Evolutionary conservation across 352 stramenopile genomes (phyloP).

Genomic region (Lagenidium giganteum): DNA sequence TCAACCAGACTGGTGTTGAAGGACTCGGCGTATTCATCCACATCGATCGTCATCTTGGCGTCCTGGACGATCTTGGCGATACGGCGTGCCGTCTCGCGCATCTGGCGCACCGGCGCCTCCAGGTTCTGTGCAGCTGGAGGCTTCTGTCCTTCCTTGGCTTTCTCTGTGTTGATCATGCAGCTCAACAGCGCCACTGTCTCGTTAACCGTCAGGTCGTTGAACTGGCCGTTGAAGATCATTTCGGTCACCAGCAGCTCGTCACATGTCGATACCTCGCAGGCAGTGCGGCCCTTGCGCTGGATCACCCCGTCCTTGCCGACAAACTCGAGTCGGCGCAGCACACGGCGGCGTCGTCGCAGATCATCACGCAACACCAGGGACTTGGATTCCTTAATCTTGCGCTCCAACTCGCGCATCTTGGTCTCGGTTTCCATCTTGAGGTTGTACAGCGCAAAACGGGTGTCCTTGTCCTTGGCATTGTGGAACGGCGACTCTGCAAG

Average conservation of each 20-base stretch:
- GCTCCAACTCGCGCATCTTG: conserved; percentile 89
- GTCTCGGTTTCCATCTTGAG: conserved; percentile 90
- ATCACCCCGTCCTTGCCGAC: conserved; percentile 96
- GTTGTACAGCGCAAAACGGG: conserved; percentile 86
- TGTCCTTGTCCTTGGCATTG: conserved; percentile 63
- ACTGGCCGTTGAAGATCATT: conserved; percentile 97
- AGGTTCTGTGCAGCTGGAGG: conserved; percentile 75
- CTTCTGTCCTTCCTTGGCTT: conserved; percentile 86
- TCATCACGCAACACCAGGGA: conserved; percentile 95
- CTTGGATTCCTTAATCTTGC: conserved; percentile 94
- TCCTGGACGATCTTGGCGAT: conserved; percentile 90
- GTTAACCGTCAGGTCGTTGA: conserved; percentile 98
- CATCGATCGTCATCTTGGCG: conserved; percentile 92
- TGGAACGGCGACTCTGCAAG: conserved; percentile 68
- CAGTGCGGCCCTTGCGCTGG: conserved; percentile 98
- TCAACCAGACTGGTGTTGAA: conserved; percentile 99
- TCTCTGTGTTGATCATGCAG: conserved; percentile 96
- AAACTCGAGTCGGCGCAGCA: conserved; percentile 96
- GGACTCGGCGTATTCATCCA: conserved; percentile 96
- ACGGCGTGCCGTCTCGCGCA: conserved; percentile 92
- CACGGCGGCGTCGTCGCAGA: conserved; percentile 93
- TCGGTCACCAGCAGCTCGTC: conserved; percentile 98
- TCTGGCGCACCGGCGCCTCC: conserved; percentile 87
- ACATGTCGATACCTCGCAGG: conserved; percentile 98
- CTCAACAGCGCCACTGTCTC: conserved; percentile 95